Conservation (phyloP, 2,329 filamentous ascomycete species). For the Biscogniauxia sp. region DNA sequence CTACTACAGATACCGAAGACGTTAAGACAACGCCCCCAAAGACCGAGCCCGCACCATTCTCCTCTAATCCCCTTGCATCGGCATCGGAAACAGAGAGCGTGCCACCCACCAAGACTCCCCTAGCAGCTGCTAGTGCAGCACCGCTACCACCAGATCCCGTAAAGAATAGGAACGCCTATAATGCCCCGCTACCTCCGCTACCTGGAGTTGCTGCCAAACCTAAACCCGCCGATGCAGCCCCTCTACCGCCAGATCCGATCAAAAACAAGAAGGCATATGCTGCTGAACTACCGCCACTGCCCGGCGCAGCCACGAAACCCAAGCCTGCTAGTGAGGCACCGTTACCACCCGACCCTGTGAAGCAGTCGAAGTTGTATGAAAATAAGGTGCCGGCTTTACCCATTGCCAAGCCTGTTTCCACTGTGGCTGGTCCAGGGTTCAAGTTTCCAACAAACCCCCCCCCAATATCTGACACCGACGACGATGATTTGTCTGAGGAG, state of each 20-base stretch:
- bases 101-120: conserved; percentile 20
- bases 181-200: conserved; percentile 26
- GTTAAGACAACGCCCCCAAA: conserved; percentile 17
- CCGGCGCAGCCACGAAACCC: conserved; percentile 28
- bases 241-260: conserved; percentile 40
- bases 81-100: conserved; percentile 10
- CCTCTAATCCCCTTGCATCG: conserved; percentile 34
- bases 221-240: conserved; percentile 35
- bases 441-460: conserved; percentile 31
- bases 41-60: conserved; percentile 30
- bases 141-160: conserved; percentile 45
- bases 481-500: conserved; percentile 46
- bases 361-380: conserved; percentile 30
- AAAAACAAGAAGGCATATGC: conserved; percentile 32
- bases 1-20: conserved; percentile 35
- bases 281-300: conserved; percentile 36
- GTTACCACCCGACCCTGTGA: conserved; percentile 39
- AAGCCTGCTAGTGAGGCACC: conserved; percentile 34
- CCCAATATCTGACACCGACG: conserved; percentile 36
- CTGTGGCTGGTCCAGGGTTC: conserved; percentile 26
- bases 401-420: conserved; percentile 20
- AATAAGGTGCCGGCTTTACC: conserved; percentile 26
- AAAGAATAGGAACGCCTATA: conserved; percentile 34
- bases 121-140: conserved; percentile 27
- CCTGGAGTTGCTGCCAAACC: conserved; percentile 24